Evolutionary conservation across 805 yeast species (phyloP).

Genomic region (Hanseniaspora lachancei): DNA sequence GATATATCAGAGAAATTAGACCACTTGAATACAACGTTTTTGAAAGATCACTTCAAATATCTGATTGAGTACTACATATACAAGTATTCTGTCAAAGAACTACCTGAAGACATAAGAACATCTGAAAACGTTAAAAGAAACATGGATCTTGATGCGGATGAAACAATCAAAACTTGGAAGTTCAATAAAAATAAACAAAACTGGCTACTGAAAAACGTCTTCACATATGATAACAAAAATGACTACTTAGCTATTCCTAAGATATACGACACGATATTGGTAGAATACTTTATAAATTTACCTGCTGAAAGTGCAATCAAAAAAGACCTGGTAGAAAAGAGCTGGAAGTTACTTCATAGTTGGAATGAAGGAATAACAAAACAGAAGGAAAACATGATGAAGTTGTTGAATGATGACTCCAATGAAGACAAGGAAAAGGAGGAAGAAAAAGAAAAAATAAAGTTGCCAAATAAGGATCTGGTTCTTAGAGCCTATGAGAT

Average conservation of each 20-base stretch:
- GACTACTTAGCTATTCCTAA: constrained; percentile 19
- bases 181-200: constrained; percentile 28
- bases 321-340: constrained; percentile 18
- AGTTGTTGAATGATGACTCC: constrained; percentile 18
- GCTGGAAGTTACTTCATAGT: constrained; percentile 16
- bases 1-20: constrained; percentile 16
- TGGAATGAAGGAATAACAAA: constrained; percentile 22
- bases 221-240: constrained; percentile 14
- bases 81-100: constrained; percentile 16
- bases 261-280: constrained; percentile 21
- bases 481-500: constrained; percentile 18
- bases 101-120: constrained; percentile 19
- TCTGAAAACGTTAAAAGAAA: constrained; percentile 21
- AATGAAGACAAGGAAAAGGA: constrained; percentile 9
- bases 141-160: constrained; percentile 13
- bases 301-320: constrained; percentile 18
- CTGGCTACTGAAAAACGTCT: constrained; percentile 27
- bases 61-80: constrained; percentile 24
- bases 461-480: constrained; percentile 20
- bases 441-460: constrained; percentile 11
- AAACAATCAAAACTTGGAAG: constrained; percentile 23
- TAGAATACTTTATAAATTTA: constrained; percentile 23
- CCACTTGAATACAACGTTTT: constrained; percentile 16
- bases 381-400: constrained; percentile 20
- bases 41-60: constrained; percentile 27